phyloP scores from a whole-genome alignment of 1,139 yeast species.

The Scheffersomyces parashehatae region DNA sequence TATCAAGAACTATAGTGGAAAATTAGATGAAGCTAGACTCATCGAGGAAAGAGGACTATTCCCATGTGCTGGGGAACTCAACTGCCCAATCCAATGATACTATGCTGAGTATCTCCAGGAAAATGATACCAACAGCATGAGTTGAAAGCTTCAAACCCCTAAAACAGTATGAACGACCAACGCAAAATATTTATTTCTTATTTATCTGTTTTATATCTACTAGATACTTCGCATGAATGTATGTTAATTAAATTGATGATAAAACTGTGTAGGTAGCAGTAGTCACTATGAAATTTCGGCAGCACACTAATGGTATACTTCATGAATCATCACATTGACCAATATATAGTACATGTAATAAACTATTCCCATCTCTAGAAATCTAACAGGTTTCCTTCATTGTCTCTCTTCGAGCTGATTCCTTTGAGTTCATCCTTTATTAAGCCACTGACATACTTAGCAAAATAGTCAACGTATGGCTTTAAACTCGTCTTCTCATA shows the following conservation, averaged over 20 bases:
- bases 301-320: no score
- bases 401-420: conserved; percentile 41
- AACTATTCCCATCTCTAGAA: not conserved
- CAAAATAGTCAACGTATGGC: conserved; percentile 74
- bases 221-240: no score
- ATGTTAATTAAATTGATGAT: no score
- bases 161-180: no score
- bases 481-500: conserved; percentile 71
- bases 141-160: no score
- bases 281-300: no score
- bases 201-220: not conserved
- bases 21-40: conserved; percentile 25
- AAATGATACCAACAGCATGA: no score
- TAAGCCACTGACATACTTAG: conserved; percentile 58
- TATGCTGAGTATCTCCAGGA: not conserved
- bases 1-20: conserved; percentile 41
- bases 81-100: conserved; percentile 22
- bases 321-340: no score
- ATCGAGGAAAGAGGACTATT: conserved; percentile 13
- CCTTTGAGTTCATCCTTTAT: conserved; percentile 55
- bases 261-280: no score
- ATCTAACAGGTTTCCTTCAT: conserved; percentile 29
- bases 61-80: conserved; percentile 13
- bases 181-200: conserved; percentile 1
- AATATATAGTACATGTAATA: no score